Conservation (phyloP, 345 rosid genomes). For the Lepidium africanum region DNA sequence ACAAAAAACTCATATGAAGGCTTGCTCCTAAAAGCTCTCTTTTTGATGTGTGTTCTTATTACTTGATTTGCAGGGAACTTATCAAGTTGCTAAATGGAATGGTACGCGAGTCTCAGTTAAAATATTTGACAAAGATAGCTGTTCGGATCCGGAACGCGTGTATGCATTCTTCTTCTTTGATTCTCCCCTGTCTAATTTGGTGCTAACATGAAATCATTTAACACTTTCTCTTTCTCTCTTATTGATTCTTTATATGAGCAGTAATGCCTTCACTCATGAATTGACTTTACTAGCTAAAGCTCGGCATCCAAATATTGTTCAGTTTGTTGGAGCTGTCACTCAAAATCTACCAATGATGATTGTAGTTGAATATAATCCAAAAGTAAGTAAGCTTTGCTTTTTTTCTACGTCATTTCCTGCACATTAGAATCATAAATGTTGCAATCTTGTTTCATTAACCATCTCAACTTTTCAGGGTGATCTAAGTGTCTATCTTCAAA, state of each 20-base stretch:
- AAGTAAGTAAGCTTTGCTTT: conserved; percentile 40
- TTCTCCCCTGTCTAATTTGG: neutral
- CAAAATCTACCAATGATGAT: conserved; percentile 98
- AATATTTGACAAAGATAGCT: conserved; percentile 76
- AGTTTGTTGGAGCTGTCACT: conserved; percentile 98
- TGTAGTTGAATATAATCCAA: conserved; percentile 72
- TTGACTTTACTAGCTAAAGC: conserved; percentile 76
- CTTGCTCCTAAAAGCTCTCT: neutral
- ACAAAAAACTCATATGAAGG: neutral
- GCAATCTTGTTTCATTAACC: neutral
- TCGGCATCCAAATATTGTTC: conserved; percentile 95
- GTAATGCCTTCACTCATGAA: conserved; percentile 80
- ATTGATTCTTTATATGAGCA: conserved; percentile 25
- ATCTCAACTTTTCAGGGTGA: conserved; percentile 61
- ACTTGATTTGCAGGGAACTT: conserved; percentile 52
- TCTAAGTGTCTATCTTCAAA: conserved; percentile 64
- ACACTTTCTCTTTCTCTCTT: neutral
- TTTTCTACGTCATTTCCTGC: neutral
- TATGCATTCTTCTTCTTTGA: conserved; percentile 27
- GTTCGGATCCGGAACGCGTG: conserved; percentile 62
- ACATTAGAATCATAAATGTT: neutral
- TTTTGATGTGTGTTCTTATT: neutral
- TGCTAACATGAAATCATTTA: neutral
- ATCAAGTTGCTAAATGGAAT: conserved; percentile 99
- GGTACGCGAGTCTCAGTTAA: conserved; percentile 90